Conservation (phyloP, 768 basidiomycete genomes). For the Serendipita sp. region DNA sequence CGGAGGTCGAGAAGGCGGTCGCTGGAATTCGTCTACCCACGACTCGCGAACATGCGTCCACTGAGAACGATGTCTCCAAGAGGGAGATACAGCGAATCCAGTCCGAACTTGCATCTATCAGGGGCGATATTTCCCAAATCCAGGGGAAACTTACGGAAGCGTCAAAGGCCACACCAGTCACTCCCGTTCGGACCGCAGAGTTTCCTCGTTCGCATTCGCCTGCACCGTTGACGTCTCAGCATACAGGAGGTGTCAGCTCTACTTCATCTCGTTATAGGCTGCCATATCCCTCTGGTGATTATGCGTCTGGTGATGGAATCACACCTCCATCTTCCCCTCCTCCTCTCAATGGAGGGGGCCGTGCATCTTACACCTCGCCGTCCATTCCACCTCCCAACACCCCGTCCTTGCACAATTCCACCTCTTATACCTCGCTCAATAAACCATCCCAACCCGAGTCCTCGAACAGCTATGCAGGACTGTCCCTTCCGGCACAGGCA, state of each 20-base stretch:
- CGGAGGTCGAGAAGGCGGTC: background rate
- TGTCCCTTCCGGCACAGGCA: slow-evolving; percentile 8
- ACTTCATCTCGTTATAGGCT: slow-evolving; percentile 36
- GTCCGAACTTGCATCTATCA: slow-evolving; percentile 8
- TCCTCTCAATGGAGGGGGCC: slow-evolving; percentile 14
- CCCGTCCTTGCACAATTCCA: slow-evolving; percentile 15
- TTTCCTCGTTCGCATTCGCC: slow-evolving; percentile 9
- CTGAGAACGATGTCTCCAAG: background rate
- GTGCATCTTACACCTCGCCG: slow-evolving; percentile 15
- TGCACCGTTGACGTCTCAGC: slow-evolving; percentile 10
- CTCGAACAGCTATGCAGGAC: background rate
- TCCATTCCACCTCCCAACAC: background rate
- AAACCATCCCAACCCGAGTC: slow-evolving; percentile 2
- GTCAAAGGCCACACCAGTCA: background rate
- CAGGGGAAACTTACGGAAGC: slow-evolving; percentile 25
- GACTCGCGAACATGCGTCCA: background rate
- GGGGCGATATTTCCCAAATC: slow-evolving; percentile 18
- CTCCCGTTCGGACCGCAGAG: slow-evolving; percentile 5
- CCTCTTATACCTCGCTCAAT: slow-evolving; percentile 14
- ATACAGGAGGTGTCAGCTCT: slow-evolving; percentile 6
- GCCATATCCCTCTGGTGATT: slow-evolving; percentile 75
- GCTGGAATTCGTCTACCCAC: background rate
- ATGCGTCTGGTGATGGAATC: slow-evolving; percentile 30
- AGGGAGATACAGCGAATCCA: background rate
- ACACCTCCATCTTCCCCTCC: slow-evolving; percentile 9